Evolutionary conservation across 371 early-diverging fungal species (phyloP).

Genomic region (Cokeromyces recurvatus): DNA sequence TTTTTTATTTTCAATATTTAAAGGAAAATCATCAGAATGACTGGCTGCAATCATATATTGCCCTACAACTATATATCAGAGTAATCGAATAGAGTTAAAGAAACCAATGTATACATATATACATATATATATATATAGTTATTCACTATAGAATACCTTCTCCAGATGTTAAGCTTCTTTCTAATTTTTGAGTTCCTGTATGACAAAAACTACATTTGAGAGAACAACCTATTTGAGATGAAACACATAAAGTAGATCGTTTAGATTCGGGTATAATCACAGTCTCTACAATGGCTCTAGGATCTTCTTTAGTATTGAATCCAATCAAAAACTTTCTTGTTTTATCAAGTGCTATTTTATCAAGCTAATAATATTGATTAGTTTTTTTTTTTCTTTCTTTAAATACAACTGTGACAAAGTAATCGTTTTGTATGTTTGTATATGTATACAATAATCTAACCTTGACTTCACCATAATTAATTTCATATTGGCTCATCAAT

Average conservation of each 20-base stretch:
- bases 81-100: background rate
- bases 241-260: constrained; percentile 83
- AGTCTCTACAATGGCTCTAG: constrained; percentile 58
- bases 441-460: constrained; percentile 19
- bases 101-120: background rate
- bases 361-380: constrained; percentile 18
- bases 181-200: constrained; percentile 86
- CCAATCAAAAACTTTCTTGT: constrained; percentile 59
- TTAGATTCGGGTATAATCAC: constrained; percentile 66
- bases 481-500: constrained; percentile 44
- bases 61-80: constrained; percentile 59
- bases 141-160: constrained; percentile 36
- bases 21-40: constrained; percentile 52
- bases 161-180: constrained; percentile 69
- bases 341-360: constrained; percentile 48
- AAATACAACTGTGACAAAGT: too few species aligned
- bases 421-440: too few species aligned
- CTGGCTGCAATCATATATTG: constrained; percentile 79
- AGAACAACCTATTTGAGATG: constrained; percentile 88
- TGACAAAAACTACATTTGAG: constrained; percentile 88
- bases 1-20: constrained; percentile 26
- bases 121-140: background rate
- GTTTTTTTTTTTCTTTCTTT: too few species aligned
- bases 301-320: constrained; percentile 39
- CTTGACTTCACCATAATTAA: constrained; percentile 62